A percentile compares a stretch with the other conserved stretches of the same genome.
These are phyloP conservation scores for Colletotrichum orchidophilum DNA, from an alignment of 2,329 filamentous ascomycete genomes.

Conservation along the genomic window DNA sequence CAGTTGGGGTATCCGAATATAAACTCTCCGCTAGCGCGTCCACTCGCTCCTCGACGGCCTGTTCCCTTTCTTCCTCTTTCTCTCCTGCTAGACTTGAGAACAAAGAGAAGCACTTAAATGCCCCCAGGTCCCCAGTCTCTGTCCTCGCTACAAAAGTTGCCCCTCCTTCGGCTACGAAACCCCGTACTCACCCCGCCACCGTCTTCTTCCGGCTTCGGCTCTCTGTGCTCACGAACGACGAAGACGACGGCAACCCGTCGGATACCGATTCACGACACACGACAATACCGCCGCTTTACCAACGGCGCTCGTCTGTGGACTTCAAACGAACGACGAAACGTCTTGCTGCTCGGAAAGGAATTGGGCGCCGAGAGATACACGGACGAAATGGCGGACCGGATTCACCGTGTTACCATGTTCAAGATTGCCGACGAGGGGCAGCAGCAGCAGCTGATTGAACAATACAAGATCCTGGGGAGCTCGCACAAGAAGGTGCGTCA, in stretches of 20 bases:
- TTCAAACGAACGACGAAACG: background rate
- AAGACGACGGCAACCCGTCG: background rate
- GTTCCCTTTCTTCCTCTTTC: background rate
- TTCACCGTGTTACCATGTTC: slow-evolving; percentile 64
- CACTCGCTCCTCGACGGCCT: background rate
- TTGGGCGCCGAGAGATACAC: background rate
- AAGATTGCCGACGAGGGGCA: slow-evolving; percentile 57
- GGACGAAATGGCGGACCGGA: slow-evolving; percentile 50
- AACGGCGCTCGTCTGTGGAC: background rate
- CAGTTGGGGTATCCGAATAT: background rate
- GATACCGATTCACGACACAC: background rate
- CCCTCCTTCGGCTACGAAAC: background rate
- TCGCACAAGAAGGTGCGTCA: slow-evolving; percentile 53
- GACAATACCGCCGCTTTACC: background rate
- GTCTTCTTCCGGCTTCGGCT: background rate
- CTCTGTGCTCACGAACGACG: background rate
- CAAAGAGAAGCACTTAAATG: background rate
- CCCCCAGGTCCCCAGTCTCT: background rate
- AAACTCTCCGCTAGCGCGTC: slow-evolving; percentile 18
- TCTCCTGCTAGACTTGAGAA: too few relatives aligned
- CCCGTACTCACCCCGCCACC: background rate
- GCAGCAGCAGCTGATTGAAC: slow-evolving; percentile 54
- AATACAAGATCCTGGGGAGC: slow-evolving; percentile 52
- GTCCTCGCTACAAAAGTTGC: background rate
- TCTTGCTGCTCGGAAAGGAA: background rate